A percentile compares a stretch with the other conserved stretches of the same genome.
These are phyloP conservation scores for Citrus unshiu DNA, from an alignment of 345 rosid genomes.

Conservation along the genomic window DNA sequence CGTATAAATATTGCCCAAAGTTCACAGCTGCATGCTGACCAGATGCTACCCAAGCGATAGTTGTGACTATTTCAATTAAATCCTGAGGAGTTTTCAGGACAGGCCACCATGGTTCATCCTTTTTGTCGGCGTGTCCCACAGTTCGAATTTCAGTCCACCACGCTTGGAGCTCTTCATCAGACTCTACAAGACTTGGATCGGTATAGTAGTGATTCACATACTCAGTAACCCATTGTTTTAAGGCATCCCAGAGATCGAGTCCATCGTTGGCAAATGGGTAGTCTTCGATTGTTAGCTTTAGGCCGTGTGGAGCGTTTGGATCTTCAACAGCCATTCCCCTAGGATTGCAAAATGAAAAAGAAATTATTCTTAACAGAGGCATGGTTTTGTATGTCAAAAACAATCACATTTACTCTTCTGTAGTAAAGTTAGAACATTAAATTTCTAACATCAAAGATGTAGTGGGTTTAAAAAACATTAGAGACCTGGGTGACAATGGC, in stretches of 20 bases:
- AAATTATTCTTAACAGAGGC: too few species aligned
- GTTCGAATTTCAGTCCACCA: conserved; percentile 31
- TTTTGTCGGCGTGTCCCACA: background rate
- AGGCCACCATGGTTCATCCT: conserved; percentile 23
- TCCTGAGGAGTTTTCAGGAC: conserved; percentile 12
- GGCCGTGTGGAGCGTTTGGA: conserved; percentile 41
- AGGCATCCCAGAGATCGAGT: conserved; percentile 42
- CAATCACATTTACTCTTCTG: too few species aligned
- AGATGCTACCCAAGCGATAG: conserved; percentile 38
- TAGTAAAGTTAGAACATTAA: too few species aligned
- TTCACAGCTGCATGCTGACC: conserved; percentile 51
- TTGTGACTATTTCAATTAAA: conserved; percentile 9
- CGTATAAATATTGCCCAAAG: conserved; percentile 35
- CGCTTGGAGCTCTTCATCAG: conserved; percentile 35
- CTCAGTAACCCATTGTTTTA: conserved; percentile 40
- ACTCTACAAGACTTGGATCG: background rate
- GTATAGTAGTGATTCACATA: conserved; percentile 19
- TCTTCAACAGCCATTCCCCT: conserved; percentile 62
- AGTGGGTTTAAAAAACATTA: too few species aligned
- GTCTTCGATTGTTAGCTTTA: conserved; percentile 50
- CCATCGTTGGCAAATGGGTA: conserved; percentile 64
- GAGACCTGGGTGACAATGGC: too few species aligned
- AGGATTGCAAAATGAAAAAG: background rate
- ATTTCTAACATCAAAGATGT: too few species aligned
- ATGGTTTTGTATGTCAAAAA: too few species aligned